These are phyloP conservation scores for Acorus gramineus DNA, from an alignment of 106 monocot genomes.

Conservation along the genomic window DNA sequence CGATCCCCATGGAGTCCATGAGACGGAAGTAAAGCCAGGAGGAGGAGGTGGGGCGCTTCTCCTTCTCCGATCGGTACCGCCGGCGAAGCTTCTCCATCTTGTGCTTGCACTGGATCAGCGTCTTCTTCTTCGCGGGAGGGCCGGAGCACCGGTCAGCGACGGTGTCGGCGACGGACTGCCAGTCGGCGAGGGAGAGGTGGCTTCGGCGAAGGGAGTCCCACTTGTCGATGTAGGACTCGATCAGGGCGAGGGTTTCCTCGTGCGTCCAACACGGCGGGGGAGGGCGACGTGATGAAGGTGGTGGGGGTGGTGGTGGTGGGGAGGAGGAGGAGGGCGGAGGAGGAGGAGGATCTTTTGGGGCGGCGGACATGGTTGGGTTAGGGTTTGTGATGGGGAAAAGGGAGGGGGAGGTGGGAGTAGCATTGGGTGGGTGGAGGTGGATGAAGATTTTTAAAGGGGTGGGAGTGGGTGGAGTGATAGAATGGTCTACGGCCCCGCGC, in stretches of 20 bases:
- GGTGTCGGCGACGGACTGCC: neutral
- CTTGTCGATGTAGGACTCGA: conserved; percentile 1
- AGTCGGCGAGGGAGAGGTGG: conserved; percentile 4
- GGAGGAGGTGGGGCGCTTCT: conserved; percentile 31
- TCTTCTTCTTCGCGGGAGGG: neutral
- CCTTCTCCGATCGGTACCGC: conserved; percentile 59
- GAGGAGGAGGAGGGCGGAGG: neutral
- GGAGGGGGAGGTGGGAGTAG: neutral
- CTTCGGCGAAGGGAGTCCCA: conserved; percentile 17
- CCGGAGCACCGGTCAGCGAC: neutral
- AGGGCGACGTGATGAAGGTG: neutral
- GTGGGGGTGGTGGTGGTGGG: conserved; percentile 2
- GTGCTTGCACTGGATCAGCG: neutral
- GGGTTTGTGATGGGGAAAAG: neutral
- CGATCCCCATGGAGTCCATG: conserved; percentile 51
- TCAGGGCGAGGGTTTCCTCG: conserved; percentile 8
- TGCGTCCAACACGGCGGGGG: conserved; percentile 5
- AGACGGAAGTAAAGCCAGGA: conserved; percentile 70
- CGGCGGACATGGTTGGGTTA: neutral
- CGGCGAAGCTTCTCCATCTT: conserved; percentile 29
- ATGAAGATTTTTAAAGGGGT: neutral
- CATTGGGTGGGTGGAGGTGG: neutral
- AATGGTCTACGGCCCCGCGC: neutral
- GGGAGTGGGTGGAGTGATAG: neutral
- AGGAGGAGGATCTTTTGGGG: neutral